These are phyloP conservation scores for Cryphonectria nitschkei DNA, from an alignment of 2,329 filamentous ascomycete species.

Conservation along the genomic window DNA sequence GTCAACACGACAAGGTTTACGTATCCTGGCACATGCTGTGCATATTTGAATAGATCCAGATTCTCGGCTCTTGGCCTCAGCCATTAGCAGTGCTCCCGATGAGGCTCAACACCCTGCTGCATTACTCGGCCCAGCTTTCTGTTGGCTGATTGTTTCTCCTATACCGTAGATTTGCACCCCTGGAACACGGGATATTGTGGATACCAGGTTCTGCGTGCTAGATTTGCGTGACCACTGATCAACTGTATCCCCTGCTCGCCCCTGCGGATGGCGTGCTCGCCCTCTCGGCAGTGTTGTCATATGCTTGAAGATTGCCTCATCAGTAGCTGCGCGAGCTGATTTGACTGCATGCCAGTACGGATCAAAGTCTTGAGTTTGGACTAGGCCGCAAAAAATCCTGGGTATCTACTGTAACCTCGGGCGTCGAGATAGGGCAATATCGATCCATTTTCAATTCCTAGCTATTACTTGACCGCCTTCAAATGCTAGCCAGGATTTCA, in stretches of 20 bases:
- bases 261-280: constrained; percentile 20
- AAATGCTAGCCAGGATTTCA: background rate
- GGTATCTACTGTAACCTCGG: background rate
- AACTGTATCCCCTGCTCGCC: constrained; percentile 7
- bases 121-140: background rate
- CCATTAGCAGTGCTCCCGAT: background rate
- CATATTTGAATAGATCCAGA: background rate
- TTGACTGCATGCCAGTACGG: background rate
- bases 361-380: background rate
- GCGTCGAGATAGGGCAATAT: constrained; percentile 1
- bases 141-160: background rate
- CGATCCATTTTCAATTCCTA: background rate
- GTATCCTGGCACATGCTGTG: background rate
- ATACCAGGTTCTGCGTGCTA: background rate
- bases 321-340: background rate
- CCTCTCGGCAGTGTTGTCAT: constrained; percentile 12
- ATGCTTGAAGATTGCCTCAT: constrained; percentile 21
- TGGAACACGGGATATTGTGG: background rate
- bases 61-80: background rate
- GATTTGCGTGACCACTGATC: background rate
- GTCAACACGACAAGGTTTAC: background rate
- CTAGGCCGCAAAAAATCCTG: background rate
- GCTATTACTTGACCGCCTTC: constrained; percentile 1
- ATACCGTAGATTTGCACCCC: background rate
- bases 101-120: background rate